phyloP scores from a whole-genome alignment of 371 early-diverging fungal species.

The Mortierella sp. region DNA sequence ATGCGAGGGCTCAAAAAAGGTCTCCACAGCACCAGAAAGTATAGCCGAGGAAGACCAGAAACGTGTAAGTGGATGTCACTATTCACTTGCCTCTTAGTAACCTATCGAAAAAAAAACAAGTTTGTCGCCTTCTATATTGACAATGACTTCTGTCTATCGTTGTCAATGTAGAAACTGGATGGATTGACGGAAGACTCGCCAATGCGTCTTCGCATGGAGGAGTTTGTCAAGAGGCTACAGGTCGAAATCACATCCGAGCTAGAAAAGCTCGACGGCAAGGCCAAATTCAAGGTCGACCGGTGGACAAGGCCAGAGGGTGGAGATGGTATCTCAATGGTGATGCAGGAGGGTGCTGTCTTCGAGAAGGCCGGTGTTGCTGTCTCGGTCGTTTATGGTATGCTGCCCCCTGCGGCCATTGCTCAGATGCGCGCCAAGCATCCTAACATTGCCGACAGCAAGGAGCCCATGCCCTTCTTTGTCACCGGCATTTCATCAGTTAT shows the following conservation, averaged over 20 bases:
- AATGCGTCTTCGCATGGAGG: conserved; percentile 90
- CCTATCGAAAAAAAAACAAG: not conserved
- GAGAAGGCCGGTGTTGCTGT: conserved; percentile 97
- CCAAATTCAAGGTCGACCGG: conserved; percentile 77
- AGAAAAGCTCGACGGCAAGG: conserved; percentile 74
- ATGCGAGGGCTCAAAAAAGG: not conserved
- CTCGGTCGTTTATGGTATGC: conserved; percentile 82
- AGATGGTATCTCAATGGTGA: conserved; percentile 92
- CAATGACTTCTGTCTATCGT: not conserved
- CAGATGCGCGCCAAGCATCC: conserved; percentile 85
- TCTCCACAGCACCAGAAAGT: not conserved
- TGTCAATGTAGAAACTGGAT: conserved; percentile 34
- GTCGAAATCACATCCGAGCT: conserved; percentile 72
- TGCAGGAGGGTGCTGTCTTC: conserved; percentile 92
- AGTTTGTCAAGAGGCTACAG: conserved; percentile 83
- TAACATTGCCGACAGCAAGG: conserved; percentile 68
- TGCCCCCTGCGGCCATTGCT: conserved; percentile 79
- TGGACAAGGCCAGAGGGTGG: conserved; percentile 92
- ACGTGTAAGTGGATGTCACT: conserved; percentile 18
- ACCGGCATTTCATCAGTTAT: conserved; percentile 95
- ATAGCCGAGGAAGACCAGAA: conserved; percentile 25
- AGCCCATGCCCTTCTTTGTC: conserved; percentile 82
- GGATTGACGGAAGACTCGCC: conserved; percentile 62
- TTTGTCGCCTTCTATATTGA: not conserved
- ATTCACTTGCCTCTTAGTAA: not conserved